Evolutionary conservation across 768 basidiomycete species (phyloP), one percentile per base, ranked within the genome.

Genomic region (Scleroderma citrinum): DNA sequence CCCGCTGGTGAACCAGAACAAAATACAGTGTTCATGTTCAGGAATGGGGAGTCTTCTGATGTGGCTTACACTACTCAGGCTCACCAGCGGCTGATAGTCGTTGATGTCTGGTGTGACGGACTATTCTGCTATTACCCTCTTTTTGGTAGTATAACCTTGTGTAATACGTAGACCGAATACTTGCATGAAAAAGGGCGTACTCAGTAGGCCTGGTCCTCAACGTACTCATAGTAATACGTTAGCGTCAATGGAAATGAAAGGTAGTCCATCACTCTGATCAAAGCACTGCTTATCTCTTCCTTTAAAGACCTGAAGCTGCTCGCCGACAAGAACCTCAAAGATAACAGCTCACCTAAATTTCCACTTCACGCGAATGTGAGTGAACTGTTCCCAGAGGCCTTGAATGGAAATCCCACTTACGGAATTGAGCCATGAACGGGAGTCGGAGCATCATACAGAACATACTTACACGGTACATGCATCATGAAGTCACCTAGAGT

Each of bases 381-480:
- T 42, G 24, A 42, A 16, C 6, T 29, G 10, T 26, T 29, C 7
- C 16, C 4, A n/a, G 24, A 38, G 19, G 38, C 49, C 36, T 52
- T 30, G 44, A 23, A 39, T 38, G 20, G 24, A 50, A 58, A 64
- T 56, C 58, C 54, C 56, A 48, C 63, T 63, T 56, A 56, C 49
- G 48, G 43, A 30, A 34, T 43, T 48, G 47, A 52, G 41, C 53
- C 48, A 61, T 47, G 44, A 49, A 32, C 43, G 53, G n/a, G 20
- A 50, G 17, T 45, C 39, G 34, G 44, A 48, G 52, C 54, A 51
- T 46, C 42, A 42, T 43, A 43, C 40, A 21, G 44, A 30, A 31
- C 43, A 44, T 44, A 36, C n/a, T 26, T 46, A 10, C 24, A 26
- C 40, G n/a, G 16, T 12, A 42, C 40, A 42, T n/a, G 43, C 43